Base-by-base conservation (phyloP, 2,329 filamentous ascomycete genomes). In the Fusarium sp. region DNA sequence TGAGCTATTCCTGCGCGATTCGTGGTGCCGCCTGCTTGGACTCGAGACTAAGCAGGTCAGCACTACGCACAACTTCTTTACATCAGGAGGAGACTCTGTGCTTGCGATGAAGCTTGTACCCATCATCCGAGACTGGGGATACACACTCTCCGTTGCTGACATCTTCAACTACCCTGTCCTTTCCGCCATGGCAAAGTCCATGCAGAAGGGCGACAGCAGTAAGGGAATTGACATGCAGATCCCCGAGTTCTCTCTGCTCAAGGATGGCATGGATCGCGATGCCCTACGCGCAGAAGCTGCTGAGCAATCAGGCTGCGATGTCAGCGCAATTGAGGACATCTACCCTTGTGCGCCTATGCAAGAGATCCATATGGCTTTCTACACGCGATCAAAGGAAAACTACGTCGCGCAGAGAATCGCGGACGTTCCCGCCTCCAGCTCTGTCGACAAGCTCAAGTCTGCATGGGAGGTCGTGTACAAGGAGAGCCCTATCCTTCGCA, bases 331-430 rank as follows among this genome's bases (percentile, higher is more conserved):
- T 7, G 81, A 85, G 57, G 84, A 87, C 49, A 76, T 85, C 1
- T 87, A 85, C 49, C 84, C 85, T 3, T 85, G 84, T 70, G 83
- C 84, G 0, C 80, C 84, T 0, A 76, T 85, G 17, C 85, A 87
- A 58, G 84, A 85, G 70, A 83, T 82, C 6, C 79, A 87, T 5
- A 81, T 87, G 75, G 82, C 83, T 1, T 74, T 87, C 17, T 83
- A 85, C 13, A 79, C 79, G 40, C 82, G 83, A 67, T 78, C 82
- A 8, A 77, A 77, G 14, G 84, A 84, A 27, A 81, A 81, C 1
- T 87, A 87, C 41, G 79, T 87, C 1, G 82, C 83, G 1, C 83
- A 83, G 58, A 74, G 82, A 32, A 80, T 84, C 3, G 76, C 82
- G 19, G 75, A 80, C 33, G 73, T 85, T 4, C 71, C 73, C 7